phyloP scores from a whole-genome alignment of 805 yeast genomes.

The Zygotorulaspora danielsina region DNA sequence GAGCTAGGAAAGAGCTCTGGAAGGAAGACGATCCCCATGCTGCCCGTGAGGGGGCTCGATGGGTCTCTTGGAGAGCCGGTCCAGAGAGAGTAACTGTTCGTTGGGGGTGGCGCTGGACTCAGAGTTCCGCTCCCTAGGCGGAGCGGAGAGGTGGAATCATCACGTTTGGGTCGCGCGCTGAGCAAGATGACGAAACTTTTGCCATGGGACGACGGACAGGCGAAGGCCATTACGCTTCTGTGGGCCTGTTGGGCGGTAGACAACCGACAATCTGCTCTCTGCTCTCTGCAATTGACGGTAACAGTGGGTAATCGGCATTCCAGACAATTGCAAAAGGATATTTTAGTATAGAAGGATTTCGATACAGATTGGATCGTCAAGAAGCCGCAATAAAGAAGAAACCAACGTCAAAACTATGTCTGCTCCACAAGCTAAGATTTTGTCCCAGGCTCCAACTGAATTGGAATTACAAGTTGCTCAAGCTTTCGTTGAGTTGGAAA shows the following conservation, averaged over 20 bases:
- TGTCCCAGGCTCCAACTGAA: constrained; percentile 93
- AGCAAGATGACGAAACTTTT: not conserved
- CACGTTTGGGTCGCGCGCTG: too few species aligned
- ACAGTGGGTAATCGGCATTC: not conserved
- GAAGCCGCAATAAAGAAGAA: constrained; percentile 16
- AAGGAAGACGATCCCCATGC: too few species aligned
- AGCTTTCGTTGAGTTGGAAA: constrained; percentile 95
- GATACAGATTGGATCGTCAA: constrained; percentile 10
- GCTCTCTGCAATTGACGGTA: not conserved
- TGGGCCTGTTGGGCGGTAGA: constrained; percentile 21
- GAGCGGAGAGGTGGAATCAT: too few species aligned
- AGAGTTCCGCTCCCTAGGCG: too few species aligned
- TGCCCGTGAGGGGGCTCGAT: too few species aligned
- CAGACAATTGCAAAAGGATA: not conserved
- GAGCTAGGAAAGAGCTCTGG: too few species aligned
- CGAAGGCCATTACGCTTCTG: constrained; percentile 70
- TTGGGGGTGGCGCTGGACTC: too few species aligned
- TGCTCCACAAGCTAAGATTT: constrained; percentile 87
- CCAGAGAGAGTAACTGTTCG: too few species aligned
- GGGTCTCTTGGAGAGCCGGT: too few species aligned
- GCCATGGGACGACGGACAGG: constrained; percentile 58
- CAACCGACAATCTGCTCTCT: too few species aligned
- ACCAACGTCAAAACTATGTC: constrained; percentile 58
- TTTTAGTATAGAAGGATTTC: not conserved
- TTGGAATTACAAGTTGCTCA: constrained; percentile 99